Percentiles rank a stretch among this genome's conserved stretches.
Conservation (phyloP, 208 protist genomes). For the Tritrichomonas foetus region DNA sequence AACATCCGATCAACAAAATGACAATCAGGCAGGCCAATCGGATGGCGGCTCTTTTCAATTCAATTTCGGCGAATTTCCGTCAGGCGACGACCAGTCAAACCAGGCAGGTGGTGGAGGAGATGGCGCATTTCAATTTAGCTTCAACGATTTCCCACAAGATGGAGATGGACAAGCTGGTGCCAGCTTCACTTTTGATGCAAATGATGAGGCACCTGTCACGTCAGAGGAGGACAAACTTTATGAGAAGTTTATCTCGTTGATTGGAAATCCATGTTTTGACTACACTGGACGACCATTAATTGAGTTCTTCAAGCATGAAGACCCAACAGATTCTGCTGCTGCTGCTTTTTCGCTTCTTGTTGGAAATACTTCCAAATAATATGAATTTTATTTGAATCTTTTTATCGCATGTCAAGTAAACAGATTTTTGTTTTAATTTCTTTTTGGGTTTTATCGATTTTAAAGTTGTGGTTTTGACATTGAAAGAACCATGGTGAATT, state of each 20-base stretch:
- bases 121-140: not conserved
- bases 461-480: too few species aligned
- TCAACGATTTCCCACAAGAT: not conserved
- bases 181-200: conserved; percentile 5
- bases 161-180: not conserved
- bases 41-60: not conserved
- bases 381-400: too few species aligned
- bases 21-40: not conserved
- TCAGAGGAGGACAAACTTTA: not conserved
- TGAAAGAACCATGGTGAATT: too few species aligned
- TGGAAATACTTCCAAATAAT: too few species aligned
- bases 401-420: too few species aligned
- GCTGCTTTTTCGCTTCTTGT: not conserved
- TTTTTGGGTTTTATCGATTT: too few species aligned
- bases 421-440: too few species aligned
- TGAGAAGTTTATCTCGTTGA: not conserved
- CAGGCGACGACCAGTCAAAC: too few species aligned
- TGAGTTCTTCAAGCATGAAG: not conserved
- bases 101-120: not conserved
- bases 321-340: conserved; percentile 5
- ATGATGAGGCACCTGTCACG: not conserved
- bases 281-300: conserved; percentile 14
- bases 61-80: not conserved
- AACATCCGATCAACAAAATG: not conserved
- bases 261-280: conserved; percentile 1